Conservation (phyloP, 129 eudicot species). For the Pulicaria dysenterica region DNA sequence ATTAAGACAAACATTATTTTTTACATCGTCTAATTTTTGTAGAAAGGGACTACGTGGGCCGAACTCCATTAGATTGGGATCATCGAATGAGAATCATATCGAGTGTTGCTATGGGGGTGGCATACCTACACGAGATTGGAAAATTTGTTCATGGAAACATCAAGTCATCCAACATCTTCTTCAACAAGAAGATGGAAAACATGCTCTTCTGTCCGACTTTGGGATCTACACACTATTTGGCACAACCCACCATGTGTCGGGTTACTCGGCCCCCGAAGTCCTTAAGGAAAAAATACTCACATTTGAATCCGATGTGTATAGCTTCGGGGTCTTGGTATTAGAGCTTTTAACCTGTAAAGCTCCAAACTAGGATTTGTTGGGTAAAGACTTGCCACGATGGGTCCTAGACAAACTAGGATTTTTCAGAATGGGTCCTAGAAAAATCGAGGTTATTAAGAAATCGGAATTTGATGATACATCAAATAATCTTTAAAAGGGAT, state of each 20-base stretch:
- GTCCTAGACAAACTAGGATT: too few relatives aligned
- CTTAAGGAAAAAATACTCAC: conserved; percentile 63
- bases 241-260: conserved; percentile 56
- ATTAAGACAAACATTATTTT: too few relatives aligned
- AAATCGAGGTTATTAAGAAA: too few relatives aligned
- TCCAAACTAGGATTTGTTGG: conserved; percentile 77
- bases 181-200: conserved; percentile 45
- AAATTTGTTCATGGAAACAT: conserved; percentile 84
- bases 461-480: too few relatives aligned
- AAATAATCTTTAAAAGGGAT: too few relatives aligned
- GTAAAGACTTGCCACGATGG: conserved; percentile 91
- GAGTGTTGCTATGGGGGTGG: conserved; percentile 47
- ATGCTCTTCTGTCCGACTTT: conserved; percentile 62
- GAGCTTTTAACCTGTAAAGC: conserved; percentile 86
- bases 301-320: conserved; percentile 72
- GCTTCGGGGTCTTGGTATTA: conserved; percentile 72
- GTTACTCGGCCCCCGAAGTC: conserved; percentile 89
- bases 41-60: too few relatives aligned
- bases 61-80: too few relatives aligned
- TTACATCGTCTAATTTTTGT: too few relatives aligned
- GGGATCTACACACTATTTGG: conserved; percentile 68
- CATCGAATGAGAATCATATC: too few relatives aligned
- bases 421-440: too few relatives aligned
- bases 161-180: conserved; percentile 83
- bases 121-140: conserved; percentile 63